phyloP scores from a whole-genome alignment of 2,329 filamentous ascomycete species.

The Sporothrix globosa region DNA sequence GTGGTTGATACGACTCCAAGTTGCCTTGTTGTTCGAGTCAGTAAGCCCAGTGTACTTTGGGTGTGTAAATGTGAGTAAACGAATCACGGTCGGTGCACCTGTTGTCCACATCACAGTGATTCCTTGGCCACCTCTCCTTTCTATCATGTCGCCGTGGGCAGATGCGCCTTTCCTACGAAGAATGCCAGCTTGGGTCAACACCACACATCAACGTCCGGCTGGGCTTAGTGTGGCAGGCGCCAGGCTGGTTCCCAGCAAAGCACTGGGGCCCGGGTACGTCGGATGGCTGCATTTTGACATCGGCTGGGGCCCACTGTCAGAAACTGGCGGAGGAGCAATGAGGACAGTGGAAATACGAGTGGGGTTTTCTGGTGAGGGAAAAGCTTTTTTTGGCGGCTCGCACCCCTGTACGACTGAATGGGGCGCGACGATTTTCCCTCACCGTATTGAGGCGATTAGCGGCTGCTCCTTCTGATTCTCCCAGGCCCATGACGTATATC shows the following conservation, averaged over 20 bases:
- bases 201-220: too few species aligned
- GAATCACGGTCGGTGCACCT: too few species aligned
- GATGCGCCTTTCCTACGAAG: too few species aligned
- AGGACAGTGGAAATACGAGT: background rate
- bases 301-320: background rate
- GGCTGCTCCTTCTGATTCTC: constrained; percentile 3
- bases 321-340: background rate
- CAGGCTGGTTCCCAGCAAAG: background rate
- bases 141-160: too few species aligned
- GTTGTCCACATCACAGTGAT: too few species aligned
- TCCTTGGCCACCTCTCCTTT: too few species aligned
- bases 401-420: background rate
- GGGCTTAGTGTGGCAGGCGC: too few species aligned
- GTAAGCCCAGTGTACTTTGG: too few species aligned
- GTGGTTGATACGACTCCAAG: background rate
- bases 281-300: constrained; percentile 27
- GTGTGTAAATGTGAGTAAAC: too few species aligned
- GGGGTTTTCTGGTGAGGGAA: background rate
- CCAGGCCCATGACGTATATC: constrained; percentile 28
- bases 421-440: background rate
- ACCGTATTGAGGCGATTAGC: constrained; percentile 17
- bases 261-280: constrained; percentile 24
- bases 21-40: background rate
- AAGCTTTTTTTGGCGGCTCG: background rate
- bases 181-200: too few species aligned